Percentiles rank a stretch among this genome's conserved stretches.
phyloP scores from a whole-genome alignment of 371 early-diverging fungal species.

The Mortierella sp. region DNA sequence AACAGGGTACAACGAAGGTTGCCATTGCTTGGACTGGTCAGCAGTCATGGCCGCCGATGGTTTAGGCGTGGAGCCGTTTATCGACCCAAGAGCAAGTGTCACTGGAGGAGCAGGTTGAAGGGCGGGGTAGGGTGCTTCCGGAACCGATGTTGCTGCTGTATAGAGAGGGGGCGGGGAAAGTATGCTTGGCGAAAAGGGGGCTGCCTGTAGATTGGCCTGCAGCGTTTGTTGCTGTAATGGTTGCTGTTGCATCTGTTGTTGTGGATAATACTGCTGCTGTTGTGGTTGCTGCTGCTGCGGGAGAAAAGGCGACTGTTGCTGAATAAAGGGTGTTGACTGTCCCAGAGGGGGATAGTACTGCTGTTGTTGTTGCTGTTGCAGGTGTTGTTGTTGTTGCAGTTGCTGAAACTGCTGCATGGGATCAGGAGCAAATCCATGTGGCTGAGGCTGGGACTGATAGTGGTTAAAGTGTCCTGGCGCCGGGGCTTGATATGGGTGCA shows the following conservation, averaged over 20 bases:
- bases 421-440: neutral
- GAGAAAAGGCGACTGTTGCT: neutral
- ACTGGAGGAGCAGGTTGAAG: slow-evolving; percentile 3
- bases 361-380: neutral
- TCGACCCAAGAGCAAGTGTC: neutral
- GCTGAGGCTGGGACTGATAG: neutral
- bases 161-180: slow-evolving; percentile 22
- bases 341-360: slow-evolving; percentile 2
- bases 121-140: neutral
- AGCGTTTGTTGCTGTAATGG: neutral
- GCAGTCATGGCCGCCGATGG: neutral
- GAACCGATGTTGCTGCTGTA: neutral
- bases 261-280: neutral
- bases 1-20: neutral
- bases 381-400: neutral
- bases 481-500: slow-evolving; percentile 9
- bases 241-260: neutral
- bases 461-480: neutral
- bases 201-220: neutral
- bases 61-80: neutral
- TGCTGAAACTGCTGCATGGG: slow-evolving; percentile 3
- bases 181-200: slow-evolving; percentile 1
- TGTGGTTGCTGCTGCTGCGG: neutral
- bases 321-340: slow-evolving; percentile 1
- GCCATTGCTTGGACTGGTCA: neutral